phyloP scores from a whole-genome alignment of 1,284 basidiomycete genomes.

The Agaricales sp. region DNA sequence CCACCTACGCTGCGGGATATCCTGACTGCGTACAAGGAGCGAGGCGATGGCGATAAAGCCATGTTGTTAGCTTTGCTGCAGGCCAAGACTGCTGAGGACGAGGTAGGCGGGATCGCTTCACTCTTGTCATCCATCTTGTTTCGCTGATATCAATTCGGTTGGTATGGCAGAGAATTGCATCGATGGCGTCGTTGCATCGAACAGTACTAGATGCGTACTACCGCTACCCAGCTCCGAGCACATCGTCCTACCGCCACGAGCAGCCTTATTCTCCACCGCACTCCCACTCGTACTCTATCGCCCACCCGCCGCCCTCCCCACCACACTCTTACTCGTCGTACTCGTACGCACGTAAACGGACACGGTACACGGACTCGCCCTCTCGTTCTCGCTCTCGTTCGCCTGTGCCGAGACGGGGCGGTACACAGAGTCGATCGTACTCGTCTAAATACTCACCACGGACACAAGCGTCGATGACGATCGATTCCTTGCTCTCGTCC shows the following conservation, averaged over 20 bases:
- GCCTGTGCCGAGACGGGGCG: conserved; percentile 24
- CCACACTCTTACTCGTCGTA: conserved; percentile 15
- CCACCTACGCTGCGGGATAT: conserved; percentile 79
- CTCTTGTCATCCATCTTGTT: conserved; percentile 6
- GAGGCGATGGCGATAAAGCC: conserved; percentile 83
- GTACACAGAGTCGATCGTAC: conserved; percentile 21
- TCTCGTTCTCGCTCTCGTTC: conserved; percentile 7
- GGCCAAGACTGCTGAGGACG: conserved; percentile 84
- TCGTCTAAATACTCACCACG: conserved; percentile 25
- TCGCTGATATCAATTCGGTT: conserved; percentile 11
- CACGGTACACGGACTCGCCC: conserved; percentile 1
- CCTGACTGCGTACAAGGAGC: conserved; percentile 70
- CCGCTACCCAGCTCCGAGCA: conserved; percentile 18
- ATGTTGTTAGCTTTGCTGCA: conserved; percentile 82
- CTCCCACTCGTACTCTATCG: too few relatives aligned
- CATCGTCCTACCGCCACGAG: too few relatives aligned
- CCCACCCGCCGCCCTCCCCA: too few relatives aligned
- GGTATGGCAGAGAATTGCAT: conserved; percentile 48
- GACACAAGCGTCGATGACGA: conserved; percentile 37
- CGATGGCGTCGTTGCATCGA: conserved; percentile 55
- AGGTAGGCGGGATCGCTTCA: conserved; percentile 36
- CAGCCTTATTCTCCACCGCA: too few relatives aligned
- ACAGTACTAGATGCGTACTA: conserved; percentile 53
- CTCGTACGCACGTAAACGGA: conserved; percentile 7
- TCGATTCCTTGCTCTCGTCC: conserved; percentile 32